These are phyloP conservation scores for Paramecium biaurelia DNA, from an alignment of 73 alveolate genomes.

Conservation along the genomic window DNA sequence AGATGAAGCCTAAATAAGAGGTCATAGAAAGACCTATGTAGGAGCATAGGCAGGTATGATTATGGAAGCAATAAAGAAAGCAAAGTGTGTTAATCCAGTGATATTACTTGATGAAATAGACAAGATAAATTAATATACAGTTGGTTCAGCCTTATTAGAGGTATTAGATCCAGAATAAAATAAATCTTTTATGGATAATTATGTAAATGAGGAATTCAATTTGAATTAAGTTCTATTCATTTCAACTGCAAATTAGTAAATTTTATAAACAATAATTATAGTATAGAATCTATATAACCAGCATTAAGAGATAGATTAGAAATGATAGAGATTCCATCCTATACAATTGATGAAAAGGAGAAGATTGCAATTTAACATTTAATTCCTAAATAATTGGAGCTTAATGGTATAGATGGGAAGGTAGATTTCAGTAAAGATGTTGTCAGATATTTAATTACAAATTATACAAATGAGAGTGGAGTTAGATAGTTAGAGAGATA, in stretches of 20 bases:
- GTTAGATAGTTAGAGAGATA: constrained; percentile 84
- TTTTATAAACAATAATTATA: no score
- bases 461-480: constrained; percentile 84
- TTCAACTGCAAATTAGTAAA: constrained; percentile 84
- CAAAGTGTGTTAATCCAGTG: constrained; percentile 90
- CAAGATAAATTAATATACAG: constrained; percentile 88
- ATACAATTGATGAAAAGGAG: constrained; percentile 81
- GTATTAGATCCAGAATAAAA: constrained; percentile 93
- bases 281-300: constrained; percentile 82
- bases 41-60: constrained; percentile 95
- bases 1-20: constrained; percentile 96
- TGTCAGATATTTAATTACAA: constrained; percentile 65
- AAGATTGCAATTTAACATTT: constrained; percentile 81
- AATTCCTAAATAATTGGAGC: constrained; percentile 85
- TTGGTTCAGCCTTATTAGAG: constrained; percentile 92
- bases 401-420: constrained; percentile 70
- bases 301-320: constrained; percentile 95
- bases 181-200: constrained; percentile 87
- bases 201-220: constrained; percentile 81
- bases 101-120: constrained; percentile 96
- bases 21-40: constrained; percentile 95
- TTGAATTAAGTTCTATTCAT: constrained; percentile 81
- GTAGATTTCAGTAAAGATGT: constrained; percentile 65
- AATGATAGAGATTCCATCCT: constrained; percentile 86
- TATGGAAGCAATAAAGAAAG: constrained; percentile 81